Percentiles rank a stretch among this genome's conserved stretches.
These are phyloP conservation scores for Stentor coeruleus DNA, from an alignment of 73 alveolate species.

Conservation along the genomic window DNA sequence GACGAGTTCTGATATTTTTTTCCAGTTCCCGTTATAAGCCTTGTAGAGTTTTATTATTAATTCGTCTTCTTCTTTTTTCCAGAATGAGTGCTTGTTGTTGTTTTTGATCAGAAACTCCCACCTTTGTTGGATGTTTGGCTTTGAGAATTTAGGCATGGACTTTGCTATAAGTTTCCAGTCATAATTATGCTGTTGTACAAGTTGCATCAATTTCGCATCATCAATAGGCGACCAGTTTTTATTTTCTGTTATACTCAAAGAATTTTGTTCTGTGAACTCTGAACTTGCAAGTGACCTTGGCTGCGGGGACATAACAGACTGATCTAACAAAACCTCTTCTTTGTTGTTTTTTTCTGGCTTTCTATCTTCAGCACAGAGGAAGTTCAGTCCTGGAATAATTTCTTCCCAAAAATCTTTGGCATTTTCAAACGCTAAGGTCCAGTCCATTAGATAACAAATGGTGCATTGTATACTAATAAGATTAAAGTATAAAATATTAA, in stretches of 20 bases:
- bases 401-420: neutral
- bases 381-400: neutral
- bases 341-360: neutral
- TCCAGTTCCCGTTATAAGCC: neutral
- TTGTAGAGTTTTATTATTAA: neutral
- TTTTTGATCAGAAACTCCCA: neutral
- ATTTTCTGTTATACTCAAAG: neutral
- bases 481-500: no score
- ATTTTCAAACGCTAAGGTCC: neutral
- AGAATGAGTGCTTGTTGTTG: neutral
- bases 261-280: neutral
- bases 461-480: no score
- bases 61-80: conserved; percentile 2
- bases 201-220: neutral
- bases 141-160: neutral
- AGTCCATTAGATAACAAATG: neutral
- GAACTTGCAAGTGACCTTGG: neutral
- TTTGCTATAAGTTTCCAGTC: neutral
- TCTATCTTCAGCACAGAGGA: neutral
- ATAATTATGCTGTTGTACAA: neutral
- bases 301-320: neutral
- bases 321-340: neutral
- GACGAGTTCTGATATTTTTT: neutral
- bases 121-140: neutral
- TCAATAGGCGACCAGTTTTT: neutral